Conservation (phyloP, 73 alveolate genomes). For the Paramecium primaurelia region DNA sequence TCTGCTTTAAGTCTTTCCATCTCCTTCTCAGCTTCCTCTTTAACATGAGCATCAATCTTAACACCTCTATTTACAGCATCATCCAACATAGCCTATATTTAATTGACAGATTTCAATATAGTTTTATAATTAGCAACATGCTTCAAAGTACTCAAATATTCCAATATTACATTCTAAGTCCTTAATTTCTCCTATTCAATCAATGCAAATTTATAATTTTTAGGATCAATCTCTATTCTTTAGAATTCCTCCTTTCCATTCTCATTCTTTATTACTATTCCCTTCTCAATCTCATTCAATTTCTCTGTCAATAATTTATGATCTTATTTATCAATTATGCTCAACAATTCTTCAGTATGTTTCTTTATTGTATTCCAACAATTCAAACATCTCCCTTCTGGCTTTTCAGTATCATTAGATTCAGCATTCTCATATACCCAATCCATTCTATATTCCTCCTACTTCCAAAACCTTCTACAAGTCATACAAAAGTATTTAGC, state of each 20-base stretch:
- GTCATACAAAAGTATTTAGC: conserved; percentile 49
- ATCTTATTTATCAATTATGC: conserved; percentile 35
- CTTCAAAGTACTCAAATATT: conserved; percentile 26
- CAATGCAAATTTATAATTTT: conserved; percentile 26
- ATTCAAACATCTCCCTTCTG: conserved; percentile 55
- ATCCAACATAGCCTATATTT: conserved; percentile 67
- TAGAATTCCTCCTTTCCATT: background rate
- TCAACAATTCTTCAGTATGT: conserved; percentile 33
- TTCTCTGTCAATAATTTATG: conserved; percentile 49
- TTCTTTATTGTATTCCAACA: conserved; percentile 51
- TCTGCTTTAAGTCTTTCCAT: conserved; percentile 79
- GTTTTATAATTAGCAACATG: conserved; percentile 73
- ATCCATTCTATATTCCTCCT: conserved; percentile 40
- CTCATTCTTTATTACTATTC: background rate
- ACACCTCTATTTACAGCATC: conserved; percentile 70
- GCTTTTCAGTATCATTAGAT: background rate
- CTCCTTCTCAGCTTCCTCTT: conserved; percentile 64
- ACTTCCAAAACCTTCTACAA: conserved; percentile 35
- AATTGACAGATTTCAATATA: conserved; percentile 70
- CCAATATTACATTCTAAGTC: conserved; percentile 54
- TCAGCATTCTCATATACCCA: conserved; percentile 55
- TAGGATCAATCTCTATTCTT: conserved; percentile 56
- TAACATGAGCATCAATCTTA: conserved; percentile 64
- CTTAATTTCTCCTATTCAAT: conserved; percentile 55
- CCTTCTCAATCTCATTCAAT: conserved; percentile 30